Evolutionary conservation across 257 asterid species (phyloP).

Genomic region (Jacaranda copaia): DNA sequence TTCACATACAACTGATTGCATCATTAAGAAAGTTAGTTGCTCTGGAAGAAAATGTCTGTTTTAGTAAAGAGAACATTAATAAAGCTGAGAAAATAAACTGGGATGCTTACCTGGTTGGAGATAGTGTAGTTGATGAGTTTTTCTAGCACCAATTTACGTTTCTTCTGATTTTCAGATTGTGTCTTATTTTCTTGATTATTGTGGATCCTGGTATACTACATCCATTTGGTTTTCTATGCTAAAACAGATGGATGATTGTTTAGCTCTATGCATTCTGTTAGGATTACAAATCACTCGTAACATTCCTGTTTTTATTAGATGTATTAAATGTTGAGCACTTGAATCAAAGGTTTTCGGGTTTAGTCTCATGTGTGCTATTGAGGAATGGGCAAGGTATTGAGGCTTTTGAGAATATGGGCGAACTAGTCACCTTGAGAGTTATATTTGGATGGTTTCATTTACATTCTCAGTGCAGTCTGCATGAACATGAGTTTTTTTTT

Average conservation of each 20-base stretch:
- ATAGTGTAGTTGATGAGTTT: background rate
- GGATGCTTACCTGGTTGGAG: background rate
- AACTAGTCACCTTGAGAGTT: constrained; percentile 6
- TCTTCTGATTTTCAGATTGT: background rate
- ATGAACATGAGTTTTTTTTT: background rate
- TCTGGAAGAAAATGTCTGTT: background rate
- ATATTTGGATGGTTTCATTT: background rate
- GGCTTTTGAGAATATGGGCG: background rate
- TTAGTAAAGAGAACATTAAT: background rate
- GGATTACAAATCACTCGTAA: background rate
- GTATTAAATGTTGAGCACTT: constrained; percentile 1
- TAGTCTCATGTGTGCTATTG: constrained; percentile 6
- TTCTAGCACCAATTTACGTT: background rate
- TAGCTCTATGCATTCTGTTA: background rate
- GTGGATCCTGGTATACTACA: no score
- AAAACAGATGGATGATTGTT: background rate
- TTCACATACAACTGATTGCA: background rate
- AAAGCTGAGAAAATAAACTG: background rate
- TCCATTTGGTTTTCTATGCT: no score
- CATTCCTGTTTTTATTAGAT: background rate
- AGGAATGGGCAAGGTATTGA: background rate
- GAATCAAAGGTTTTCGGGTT: background rate
- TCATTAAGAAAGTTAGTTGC: background rate
- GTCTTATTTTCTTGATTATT: no score
- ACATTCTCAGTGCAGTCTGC: no score